phyloP scores from a whole-genome alignment of 306 rosid species.

The Corylus americana region DNA sequence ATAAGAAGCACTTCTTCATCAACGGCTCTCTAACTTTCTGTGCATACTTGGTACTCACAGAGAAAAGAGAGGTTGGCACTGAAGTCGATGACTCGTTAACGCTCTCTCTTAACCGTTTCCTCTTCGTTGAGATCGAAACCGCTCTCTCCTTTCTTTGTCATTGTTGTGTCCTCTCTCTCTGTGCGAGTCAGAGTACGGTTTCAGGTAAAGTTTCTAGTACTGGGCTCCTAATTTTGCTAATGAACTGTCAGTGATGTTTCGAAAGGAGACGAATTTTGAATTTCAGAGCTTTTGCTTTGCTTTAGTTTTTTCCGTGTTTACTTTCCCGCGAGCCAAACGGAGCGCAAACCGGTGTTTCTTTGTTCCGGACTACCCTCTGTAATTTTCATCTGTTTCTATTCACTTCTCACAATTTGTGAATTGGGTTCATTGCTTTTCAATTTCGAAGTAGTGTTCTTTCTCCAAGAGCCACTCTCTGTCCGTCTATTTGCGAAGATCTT shows the following conservation, averaged over 20 bases:
- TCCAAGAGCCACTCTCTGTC: slow-evolving; percentile 8
- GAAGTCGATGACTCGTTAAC: slow-evolving; percentile 10
- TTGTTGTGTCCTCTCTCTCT: background rate
- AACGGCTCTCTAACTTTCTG: background rate
- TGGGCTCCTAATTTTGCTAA: background rate
- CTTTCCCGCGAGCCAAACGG: slow-evolving; percentile 14
- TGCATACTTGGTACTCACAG: background rate
- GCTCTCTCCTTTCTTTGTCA: background rate
- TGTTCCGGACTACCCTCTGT: background rate
- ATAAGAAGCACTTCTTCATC: background rate
- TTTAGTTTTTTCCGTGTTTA: background rate
- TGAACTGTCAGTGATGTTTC: too few relatives aligned
- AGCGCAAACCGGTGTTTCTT: slow-evolving; percentile 18
- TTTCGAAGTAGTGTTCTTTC: background rate
- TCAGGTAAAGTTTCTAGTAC: background rate
- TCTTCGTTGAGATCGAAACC: slow-evolving; percentile 16
- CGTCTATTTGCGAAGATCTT: slow-evolving; percentile 16
- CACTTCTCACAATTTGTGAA: background rate
- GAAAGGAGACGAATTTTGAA: slow-evolving; percentile 14
- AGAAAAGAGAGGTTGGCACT: slow-evolving; percentile 7
- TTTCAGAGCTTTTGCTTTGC: background rate
- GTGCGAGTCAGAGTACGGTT: background rate
- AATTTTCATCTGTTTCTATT: background rate
- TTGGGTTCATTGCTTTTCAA: slow-evolving; percentile 10
- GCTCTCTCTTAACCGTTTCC: background rate